Percentiles rank a stretch among this genome's conserved stretches.
These are phyloP conservation scores for Leishmania gerbilli DNA, from an alignment of 208 protist species.

Conservation along the genomic window DNA sequence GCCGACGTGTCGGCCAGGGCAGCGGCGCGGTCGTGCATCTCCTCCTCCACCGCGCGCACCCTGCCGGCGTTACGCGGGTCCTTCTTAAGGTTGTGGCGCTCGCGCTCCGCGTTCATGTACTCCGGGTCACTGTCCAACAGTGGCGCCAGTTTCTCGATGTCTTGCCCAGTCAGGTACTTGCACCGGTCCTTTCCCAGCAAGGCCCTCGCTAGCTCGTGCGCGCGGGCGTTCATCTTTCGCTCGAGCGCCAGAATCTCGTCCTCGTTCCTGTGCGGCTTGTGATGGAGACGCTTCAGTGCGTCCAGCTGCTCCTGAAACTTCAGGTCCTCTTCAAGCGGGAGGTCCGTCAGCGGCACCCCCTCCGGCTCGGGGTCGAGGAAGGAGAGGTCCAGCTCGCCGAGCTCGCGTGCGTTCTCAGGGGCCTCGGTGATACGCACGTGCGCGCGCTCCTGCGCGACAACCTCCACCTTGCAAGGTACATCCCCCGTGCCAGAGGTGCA, in stretches of 20 bases:
- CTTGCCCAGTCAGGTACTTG: slow-evolving; percentile 53
- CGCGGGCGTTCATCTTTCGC: slow-evolving; percentile 50
- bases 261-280: slow-evolving; percentile 36
- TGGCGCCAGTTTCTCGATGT: slow-evolving; percentile 49
- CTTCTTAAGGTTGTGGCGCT: slow-evolving; percentile 62
- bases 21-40: slow-evolving; percentile 36
- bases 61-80: slow-evolving; percentile 62
- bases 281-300: slow-evolving; percentile 44
- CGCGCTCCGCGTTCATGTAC: slow-evolving; percentile 51
- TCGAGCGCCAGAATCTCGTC: slow-evolving; percentile 41
- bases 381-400: slow-evolving; percentile 68
- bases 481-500: slow-evolving; percentile 54
- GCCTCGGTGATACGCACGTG: slow-evolving; percentile 71
- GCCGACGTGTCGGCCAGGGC: slow-evolving; percentile 37
- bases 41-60: slow-evolving; percentile 48
- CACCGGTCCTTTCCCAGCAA: slow-evolving; percentile 56
- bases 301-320: slow-evolving; percentile 60
- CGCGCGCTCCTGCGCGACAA: slow-evolving; percentile 58
- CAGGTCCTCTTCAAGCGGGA: slow-evolving; percentile 55
- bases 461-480: slow-evolving; percentile 70
- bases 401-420: slow-evolving; percentile 62
- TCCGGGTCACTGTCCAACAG: slow-evolving; percentile 46
- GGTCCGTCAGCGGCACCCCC: slow-evolving; percentile 62
- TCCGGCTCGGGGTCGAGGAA: slow-evolving; percentile 72
- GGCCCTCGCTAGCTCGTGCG: slow-evolving; percentile 52